Evolutionary conservation across 805 yeast genomes (phyloP), one percentile per base, ranked within the genome.

Genomic region (Wickerhamomyces xylosicus): DNA sequence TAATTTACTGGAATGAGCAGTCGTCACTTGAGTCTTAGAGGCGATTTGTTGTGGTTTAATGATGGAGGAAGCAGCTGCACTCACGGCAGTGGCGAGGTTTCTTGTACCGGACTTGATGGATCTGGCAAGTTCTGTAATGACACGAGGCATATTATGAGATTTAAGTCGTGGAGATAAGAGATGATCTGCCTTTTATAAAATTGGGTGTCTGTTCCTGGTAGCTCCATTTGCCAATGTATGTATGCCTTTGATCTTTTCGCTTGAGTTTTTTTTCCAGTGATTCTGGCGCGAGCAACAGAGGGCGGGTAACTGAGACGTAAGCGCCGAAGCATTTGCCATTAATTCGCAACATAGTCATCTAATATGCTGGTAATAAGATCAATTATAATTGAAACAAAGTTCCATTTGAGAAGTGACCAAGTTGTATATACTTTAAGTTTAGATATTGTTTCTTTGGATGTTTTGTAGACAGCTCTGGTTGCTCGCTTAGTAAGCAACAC

Each of bases 81-180:
- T 19, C 36, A 46, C 50, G 7, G 50, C 47, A 5, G 63, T 54
- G 20, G 64, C 64, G 36, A 57, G 47, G 5, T 56, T 43, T 44
- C 63, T 54, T 33, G 41, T 33, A 18, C 53, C 46, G 15, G 41
- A 31, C 36, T 41, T 44, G 16, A 49, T 31, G 2, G 46, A 37
- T 11, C 36, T 46, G 19, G 38, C 41, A 9, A 47, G 38, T 17
- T 37, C 33, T 7, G 52, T 16, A 1, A 47, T 13, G 19, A 51
- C 46, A 36, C 58, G 50, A 29, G 57, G 51, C 58, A 54, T 52
- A 15, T 22, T 20, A 27, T 41, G 19, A 19, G 17, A 34, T 11
- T 31, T 15, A 14, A 15, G 8, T 31, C 15, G 19, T 31, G 19
- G 19, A 31, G 29, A 25, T 25, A n/a, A n/a, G n/a, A n/a, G n/a